Evolutionary conservation across 192 early-diverging fungal genomes (phyloP), one percentile per base, ranked within the genome.

Genomic region (Entomortierella beljakovae): DNA sequence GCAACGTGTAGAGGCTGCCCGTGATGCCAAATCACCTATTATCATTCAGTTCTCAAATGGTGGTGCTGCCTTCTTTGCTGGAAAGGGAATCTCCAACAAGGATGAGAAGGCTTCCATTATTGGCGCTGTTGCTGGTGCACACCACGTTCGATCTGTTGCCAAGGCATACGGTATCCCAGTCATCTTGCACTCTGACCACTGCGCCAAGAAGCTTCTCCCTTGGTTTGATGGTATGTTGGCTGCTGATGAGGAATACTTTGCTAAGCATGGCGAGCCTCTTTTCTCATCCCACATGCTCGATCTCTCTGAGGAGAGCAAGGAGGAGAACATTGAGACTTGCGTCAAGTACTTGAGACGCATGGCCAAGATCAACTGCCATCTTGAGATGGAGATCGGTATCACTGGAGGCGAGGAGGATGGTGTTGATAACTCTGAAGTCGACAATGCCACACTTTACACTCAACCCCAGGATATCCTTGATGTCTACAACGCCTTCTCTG

Each of bases 341-440:
- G 85, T 91, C 76, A 89, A 94, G 87, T 98, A 98, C 88, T 86
- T 98, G 75, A 84, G 94, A 85, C 94, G 96, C 70, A 95, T 97
- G 92, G 90, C 92, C 28, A 85, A 88, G 38, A 94, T 97, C 71
- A 90, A 93, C 80, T 89, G 90, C 68, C 88, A 94, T 63, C 90
- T 98, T 64, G 97, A 98, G 88, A 98, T 98, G 94, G 97, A 98
- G 88, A 97, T 98, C 57, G 97, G 97, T 85, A 96, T 98, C 82
- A 97, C 95, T 32, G 96, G 97, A 83, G 97, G 97, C 72, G 97
- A 98, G 87, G 97, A 98, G 84, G 97, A 98, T 82, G 97, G 97
- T 83, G 97, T 98, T 59, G 94, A 97, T 90, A 97, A 98, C 88
- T 91, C 93, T 76, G 84, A 86, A 28, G 95, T 96, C 58, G 96